Conservation (phyloP, 768 basidiomycete species). For the Rubroboletus satanas region DNA sequence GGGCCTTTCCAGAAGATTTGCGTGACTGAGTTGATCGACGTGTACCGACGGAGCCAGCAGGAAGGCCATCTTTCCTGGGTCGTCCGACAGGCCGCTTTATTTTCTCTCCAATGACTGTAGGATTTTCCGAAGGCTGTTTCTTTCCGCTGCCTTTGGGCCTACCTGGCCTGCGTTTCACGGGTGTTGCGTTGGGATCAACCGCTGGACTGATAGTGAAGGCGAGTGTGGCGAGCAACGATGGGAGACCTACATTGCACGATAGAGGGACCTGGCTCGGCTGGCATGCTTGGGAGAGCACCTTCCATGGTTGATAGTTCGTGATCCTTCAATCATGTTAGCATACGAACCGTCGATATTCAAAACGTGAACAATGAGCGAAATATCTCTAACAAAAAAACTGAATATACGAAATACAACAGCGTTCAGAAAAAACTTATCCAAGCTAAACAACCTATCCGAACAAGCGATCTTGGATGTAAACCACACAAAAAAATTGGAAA, state of each 20-base stretch:
- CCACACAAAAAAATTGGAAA: conserved; percentile 4
- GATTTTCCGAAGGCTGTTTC: conserved; percentile 47
- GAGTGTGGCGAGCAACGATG: not conserved
- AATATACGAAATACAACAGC: conserved; percentile 33
- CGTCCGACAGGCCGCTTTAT: conserved; percentile 76
- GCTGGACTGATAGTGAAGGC: conserved; percentile 14
- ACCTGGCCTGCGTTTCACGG: conserved; percentile 66
- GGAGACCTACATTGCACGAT: conserved; percentile 24
- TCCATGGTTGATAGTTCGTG: conserved; percentile 22
- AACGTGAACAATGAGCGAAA: conserved; percentile 18
- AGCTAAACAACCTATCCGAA: conserved; percentile 29
- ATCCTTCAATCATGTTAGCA: conserved; percentile 28
- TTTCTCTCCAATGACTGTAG: conserved; percentile 44
- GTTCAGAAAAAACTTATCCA: conserved; percentile 32
- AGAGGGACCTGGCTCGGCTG: conserved; percentile 25
- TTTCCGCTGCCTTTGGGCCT: conserved; percentile 79
- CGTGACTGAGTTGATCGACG: conserved; percentile 41
- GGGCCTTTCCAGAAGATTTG: conserved; percentile 34
- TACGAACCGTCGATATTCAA: conserved; percentile 17
- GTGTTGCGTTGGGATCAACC: conserved; percentile 29
- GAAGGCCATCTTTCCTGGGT: conserved; percentile 77
- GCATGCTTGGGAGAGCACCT: conserved; percentile 21
- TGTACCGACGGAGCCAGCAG: conserved; percentile 63
- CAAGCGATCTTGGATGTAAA: conserved; percentile 18
- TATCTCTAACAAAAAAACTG: conserved; percentile 31